Conservation (phyloP, 1,284 basidiomycete genomes). For the Heterobasidion parviporum region DNA sequence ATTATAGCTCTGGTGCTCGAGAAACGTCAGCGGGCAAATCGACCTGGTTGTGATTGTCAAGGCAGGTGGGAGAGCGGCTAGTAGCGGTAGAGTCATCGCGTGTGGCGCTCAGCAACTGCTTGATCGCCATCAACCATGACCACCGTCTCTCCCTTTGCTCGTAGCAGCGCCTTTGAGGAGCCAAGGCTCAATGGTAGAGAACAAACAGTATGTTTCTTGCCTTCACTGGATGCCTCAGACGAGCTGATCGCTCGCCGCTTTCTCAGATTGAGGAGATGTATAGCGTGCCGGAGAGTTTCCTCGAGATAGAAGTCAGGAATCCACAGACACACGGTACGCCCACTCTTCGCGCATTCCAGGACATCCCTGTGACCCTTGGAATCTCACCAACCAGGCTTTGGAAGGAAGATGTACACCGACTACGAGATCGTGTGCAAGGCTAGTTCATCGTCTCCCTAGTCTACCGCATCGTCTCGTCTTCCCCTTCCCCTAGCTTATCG, state of each 20-base stretch:
- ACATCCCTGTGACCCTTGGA: not conserved
- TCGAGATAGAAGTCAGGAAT: conserved; percentile 97
- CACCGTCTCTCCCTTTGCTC: conserved; percentile 74
- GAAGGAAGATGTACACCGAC: conserved; percentile 98
- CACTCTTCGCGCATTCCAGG: not conserved
- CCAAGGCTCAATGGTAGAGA: conserved; percentile 60
- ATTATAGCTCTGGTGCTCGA: no score
- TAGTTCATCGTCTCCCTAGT: conserved; percentile 16
- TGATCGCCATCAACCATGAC: conserved; percentile 32
- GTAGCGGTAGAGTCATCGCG: no score
- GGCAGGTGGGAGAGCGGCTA: no score
- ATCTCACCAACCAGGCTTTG: conserved; percentile 55
- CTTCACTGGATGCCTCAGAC: conserved; percentile 5
- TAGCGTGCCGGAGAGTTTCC: conserved; percentile 91
- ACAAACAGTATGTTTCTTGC: conserved; percentile 59
- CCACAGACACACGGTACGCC: conserved; percentile 90
- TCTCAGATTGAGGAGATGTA: conserved; percentile 96
- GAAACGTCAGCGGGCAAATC: no score
- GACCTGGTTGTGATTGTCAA: no score
- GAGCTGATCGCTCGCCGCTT: not conserved
- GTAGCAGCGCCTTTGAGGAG: conserved; percentile 68
- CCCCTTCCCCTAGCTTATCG: not conserved
- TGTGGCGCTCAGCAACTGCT: no score
- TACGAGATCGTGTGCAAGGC: conserved; percentile 99
- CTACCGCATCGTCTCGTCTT: not conserved